Conservation (phyloP, 1,284 basidiomycete species). For the Hypsizygus ulmarius region DNA sequence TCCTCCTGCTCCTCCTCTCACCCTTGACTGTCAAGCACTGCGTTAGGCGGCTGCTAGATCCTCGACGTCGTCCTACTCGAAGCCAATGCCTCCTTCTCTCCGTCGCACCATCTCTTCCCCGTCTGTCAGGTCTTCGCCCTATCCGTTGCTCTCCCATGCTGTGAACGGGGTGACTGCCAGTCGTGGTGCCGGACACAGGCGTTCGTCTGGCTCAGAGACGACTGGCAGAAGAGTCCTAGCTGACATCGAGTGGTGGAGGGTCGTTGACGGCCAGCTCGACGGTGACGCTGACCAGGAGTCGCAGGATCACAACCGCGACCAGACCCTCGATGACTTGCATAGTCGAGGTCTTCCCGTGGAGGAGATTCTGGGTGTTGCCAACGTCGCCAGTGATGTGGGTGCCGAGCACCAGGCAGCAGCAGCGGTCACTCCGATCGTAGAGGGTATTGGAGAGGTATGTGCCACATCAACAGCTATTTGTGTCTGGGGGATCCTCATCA, state of each 20-base stretch:
- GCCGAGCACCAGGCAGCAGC: constrained; percentile 27
- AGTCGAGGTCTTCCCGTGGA: constrained; percentile 24
- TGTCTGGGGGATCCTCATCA: constrained; percentile 16
- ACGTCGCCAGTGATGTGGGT: constrained; percentile 26
- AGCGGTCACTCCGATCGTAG: constrained; percentile 14
- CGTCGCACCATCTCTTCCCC: constrained; percentile 70
- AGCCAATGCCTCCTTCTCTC: constrained; percentile 63
- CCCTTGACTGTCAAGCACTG: constrained; percentile 38
- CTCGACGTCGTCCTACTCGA: constrained; percentile 17
- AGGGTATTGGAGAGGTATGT: constrained; percentile 20
- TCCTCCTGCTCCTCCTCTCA: constrained; percentile 31
- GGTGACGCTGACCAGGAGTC: constrained; percentile 39
- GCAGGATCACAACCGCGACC: constrained; percentile 38
- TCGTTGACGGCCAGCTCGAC: constrained; percentile 65
- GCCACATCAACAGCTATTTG: constrained; percentile 5
- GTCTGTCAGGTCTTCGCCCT: constrained; percentile 60
- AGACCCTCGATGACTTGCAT: constrained; percentile 25
- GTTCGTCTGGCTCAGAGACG: constrained; percentile 65
- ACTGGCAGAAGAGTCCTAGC: constrained; percentile 66
- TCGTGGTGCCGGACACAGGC: constrained; percentile 47
- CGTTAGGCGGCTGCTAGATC: constrained; percentile 42
- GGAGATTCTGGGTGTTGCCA: constrained; percentile 22
- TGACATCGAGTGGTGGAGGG: constrained; percentile 83
- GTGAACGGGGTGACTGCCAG: constrained; percentile 23
- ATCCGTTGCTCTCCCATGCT: constrained; percentile 41